A percentile compares a stretch with the other conserved stretches of the same genome.
Evolutionary conservation across 192 early-diverging fungal genomes (phyloP).

Genomic region (Gonapodya sp.): DNA sequence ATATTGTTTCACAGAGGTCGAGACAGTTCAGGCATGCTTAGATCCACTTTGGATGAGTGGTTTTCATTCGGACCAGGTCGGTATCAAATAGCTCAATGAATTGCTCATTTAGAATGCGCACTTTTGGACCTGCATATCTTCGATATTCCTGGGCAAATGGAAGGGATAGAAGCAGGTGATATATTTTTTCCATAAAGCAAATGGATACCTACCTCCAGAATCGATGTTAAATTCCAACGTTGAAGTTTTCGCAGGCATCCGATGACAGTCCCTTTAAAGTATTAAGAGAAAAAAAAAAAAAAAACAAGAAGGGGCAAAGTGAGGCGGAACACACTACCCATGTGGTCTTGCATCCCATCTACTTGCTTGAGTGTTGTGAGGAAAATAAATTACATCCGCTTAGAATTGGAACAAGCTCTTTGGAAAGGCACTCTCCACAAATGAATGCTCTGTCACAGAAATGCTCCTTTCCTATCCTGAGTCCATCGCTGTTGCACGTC

Average conservation of each 20-base stretch:
- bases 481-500: no score
- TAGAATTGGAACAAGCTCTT: no score
- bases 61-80: constrained; percentile 58
- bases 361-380: not conserved
- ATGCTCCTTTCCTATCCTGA: no score
- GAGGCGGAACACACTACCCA: no score
- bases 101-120: constrained; percentile 91
- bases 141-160: constrained; percentile 62
- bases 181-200: not conserved
- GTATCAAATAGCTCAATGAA: constrained; percentile 93
- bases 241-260: constrained; percentile 97
- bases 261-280: constrained; percentile 73
- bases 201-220: constrained; percentile 58
- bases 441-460: no score
- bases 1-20: no score
- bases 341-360: not conserved
- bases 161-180: no score
- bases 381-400: no score
- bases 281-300: no score
- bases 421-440: no score
- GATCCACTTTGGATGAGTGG: not conserved
- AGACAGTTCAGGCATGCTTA: no score
- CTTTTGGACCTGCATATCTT: constrained; percentile 91
- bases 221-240: constrained; percentile 94
- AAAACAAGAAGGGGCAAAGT: no score